phyloP scores from a whole-genome alignment of 495 filamentous ascomycete genomes.

The Lasiosphaeria ovina region DNA sequence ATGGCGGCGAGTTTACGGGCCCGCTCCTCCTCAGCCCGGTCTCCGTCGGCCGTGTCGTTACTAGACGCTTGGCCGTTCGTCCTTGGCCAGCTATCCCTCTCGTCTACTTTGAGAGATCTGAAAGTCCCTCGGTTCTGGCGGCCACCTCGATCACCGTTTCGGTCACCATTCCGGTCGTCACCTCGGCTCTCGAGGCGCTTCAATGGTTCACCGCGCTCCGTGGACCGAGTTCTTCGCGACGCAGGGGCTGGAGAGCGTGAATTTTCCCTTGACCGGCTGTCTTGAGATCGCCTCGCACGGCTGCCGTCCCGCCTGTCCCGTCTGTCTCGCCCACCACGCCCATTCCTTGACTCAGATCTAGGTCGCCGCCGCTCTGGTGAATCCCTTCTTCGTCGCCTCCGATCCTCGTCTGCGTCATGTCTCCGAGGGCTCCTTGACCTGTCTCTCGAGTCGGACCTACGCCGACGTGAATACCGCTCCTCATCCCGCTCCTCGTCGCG shows the following conservation, averaged over 20 bases:
- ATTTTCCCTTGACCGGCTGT: constrained; percentile 6
- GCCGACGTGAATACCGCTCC: constrained; percentile 34
- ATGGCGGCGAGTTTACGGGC: constrained; percentile 78
- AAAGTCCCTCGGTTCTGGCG: constrained; percentile 26
- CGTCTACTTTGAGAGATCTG: constrained; percentile 29
- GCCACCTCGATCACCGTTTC: constrained; percentile 18
- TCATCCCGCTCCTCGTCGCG: constrained; percentile 26
- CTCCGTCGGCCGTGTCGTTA: constrained; percentile 16
- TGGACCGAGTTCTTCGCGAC: constrained; percentile 21
- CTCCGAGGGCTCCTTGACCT: constrained; percentile 32
- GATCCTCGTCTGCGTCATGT: constrained; percentile 32
- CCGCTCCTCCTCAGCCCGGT: constrained; percentile 46
- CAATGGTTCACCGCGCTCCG: constrained; percentile 13
- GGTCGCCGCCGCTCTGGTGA: constrained; percentile 29
- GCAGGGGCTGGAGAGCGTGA: constrained; percentile 30
- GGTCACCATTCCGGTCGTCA: constrained; percentile 17
- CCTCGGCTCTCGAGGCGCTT: constrained; percentile 1
- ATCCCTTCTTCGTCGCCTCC: constrained; percentile 32
- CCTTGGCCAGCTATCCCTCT: constrained; percentile 17
- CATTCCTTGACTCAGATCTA: constrained; percentile 29
- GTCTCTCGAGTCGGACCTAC: constrained; percentile 41
- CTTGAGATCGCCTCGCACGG: constrained; percentile 4
- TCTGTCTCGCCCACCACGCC: constrained; percentile 23
- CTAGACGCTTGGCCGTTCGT: constrained; percentile 8
- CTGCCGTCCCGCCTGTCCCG: constrained; percentile 11